Evolutionary conservation across 2,329 filamentous ascomycete species (phyloP).

Genomic region (Claviceps humidiphila): DNA sequence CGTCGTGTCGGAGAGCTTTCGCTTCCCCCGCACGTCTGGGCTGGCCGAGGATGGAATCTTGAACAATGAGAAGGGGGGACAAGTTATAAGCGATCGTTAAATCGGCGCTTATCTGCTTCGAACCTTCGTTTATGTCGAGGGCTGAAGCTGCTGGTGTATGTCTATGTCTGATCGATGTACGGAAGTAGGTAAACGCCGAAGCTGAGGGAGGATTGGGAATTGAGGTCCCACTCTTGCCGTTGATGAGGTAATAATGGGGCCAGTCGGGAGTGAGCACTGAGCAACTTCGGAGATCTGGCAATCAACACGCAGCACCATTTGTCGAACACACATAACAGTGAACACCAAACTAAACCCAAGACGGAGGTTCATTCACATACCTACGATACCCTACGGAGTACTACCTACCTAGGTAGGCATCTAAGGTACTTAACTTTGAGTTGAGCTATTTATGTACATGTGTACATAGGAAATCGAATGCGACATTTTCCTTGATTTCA

Average conservation of each 20-base stretch:
- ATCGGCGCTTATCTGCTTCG: background rate
- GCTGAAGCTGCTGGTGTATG: background rate
- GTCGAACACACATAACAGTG: too few species aligned
- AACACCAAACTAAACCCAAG: too few species aligned
- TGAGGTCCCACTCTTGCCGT: background rate
- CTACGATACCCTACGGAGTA: too few species aligned
- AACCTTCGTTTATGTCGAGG: background rate
- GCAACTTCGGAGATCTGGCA: too few species aligned
- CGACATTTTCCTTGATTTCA: too few species aligned
- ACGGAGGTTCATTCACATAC: too few species aligned
- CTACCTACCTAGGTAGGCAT: too few species aligned
- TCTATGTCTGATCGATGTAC: background rate
- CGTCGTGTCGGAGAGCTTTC: constrained; percentile 51
- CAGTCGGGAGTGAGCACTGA: background rate
- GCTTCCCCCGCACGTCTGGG: constrained; percentile 49
- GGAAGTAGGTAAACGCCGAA: background rate
- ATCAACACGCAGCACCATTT: too few species aligned
- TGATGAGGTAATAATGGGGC: constrained; percentile 6
- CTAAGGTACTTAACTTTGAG: too few species aligned
- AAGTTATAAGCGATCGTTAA: background rate
- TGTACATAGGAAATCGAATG: too few species aligned
- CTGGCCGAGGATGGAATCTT: constrained; percentile 21
- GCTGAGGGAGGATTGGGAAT: background rate
- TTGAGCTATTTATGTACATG: too few species aligned
- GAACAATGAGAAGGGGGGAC: constrained; percentile 7